phyloP scores from a whole-genome alignment of 2,329 filamentous ascomycete species.

The Fusarium camptoceras region DNA sequence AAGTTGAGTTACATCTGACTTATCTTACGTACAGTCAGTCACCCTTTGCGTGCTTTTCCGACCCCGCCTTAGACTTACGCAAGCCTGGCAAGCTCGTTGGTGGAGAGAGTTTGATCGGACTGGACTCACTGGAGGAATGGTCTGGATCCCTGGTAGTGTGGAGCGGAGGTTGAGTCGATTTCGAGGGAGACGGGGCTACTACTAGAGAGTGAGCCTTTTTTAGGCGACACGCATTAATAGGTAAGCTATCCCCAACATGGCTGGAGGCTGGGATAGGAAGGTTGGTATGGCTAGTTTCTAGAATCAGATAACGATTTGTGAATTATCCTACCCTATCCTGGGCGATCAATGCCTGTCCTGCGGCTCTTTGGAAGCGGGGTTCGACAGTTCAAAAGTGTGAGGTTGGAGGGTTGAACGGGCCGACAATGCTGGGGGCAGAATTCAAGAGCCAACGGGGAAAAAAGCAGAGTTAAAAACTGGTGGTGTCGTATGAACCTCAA shows the following conservation, averaged over 20 bases:
- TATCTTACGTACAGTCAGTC: slow-evolving; percentile 5
- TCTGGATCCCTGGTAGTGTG: slow-evolving; percentile 40
- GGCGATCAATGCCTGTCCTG: slow-evolving; percentile 27
- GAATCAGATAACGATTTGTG: slow-evolving; percentile 21
- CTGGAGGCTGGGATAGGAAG: slow-evolving; percentile 33
- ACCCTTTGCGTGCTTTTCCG: slow-evolving; percentile 4
- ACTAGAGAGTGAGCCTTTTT: slow-evolving; percentile 25
- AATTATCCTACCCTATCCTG: not conserved
- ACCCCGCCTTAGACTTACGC: slow-evolving; percentile 33
- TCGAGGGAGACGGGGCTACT: slow-evolving; percentile 4
- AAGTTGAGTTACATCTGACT: not conserved
- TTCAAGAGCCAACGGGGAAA: slow-evolving; percentile 12
- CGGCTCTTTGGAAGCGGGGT: slow-evolving; percentile 36
- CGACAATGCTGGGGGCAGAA: slow-evolving; percentile 14
- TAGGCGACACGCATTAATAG: slow-evolving; percentile 23
- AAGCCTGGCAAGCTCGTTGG: slow-evolving; percentile 43
- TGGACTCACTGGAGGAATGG: slow-evolving; percentile 38
- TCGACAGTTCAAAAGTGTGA: slow-evolving; percentile 5
- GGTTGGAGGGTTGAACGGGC: slow-evolving; percentile 35
- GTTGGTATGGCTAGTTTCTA: slow-evolving; percentile 25
- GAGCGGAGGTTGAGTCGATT: slow-evolving; percentile 14
- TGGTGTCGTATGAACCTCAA: slow-evolving; percentile 34
- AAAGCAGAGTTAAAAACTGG: slow-evolving; percentile 9
- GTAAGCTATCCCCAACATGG: slow-evolving; percentile 37
- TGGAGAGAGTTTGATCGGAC: slow-evolving; percentile 20